Conservation (phyloP, 2,329 filamentous ascomycete genomes). For the Ceratocystis smalleyi region DNA sequence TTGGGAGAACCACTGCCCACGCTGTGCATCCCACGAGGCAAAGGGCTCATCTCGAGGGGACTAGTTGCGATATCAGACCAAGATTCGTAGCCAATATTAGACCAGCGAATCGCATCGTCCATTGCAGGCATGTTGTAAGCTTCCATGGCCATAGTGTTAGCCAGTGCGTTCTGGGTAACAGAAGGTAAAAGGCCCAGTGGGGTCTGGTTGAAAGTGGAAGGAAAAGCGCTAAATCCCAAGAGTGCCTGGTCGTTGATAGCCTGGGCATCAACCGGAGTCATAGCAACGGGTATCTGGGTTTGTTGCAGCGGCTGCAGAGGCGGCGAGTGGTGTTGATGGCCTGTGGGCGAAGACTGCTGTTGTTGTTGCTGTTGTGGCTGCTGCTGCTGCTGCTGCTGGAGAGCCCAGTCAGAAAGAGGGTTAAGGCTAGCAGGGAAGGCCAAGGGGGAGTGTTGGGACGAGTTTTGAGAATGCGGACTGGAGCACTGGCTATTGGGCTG, state of each 20-base stretch:
- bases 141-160: constrained; percentile 41
- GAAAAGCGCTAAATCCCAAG: constrained; percentile 39
- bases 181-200: constrained; percentile 46
- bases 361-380: constrained; percentile 27
- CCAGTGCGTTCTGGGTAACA: constrained; percentile 48
- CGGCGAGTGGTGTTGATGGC: constrained; percentile 26
- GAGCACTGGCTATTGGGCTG: constrained; percentile 31
- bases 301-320: constrained; percentile 26
- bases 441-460: constrained; percentile 37
- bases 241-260: constrained; percentile 44
- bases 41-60: constrained; percentile 36
- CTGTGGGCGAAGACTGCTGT: constrained; percentile 30
- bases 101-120: constrained; percentile 46
- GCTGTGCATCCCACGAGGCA: constrained; percentile 26
- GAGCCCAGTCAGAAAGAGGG: constrained; percentile 44
- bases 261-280: constrained; percentile 19
- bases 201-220: constrained; percentile 37
- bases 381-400: constrained; percentile 37
- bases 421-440: constrained; percentile 26
- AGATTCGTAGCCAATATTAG: constrained; percentile 46
- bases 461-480: constrained; percentile 36
- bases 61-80: constrained; percentile 63
- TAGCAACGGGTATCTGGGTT: constrained; percentile 25
- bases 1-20: constrained; percentile 33
- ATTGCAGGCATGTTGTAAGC: constrained; percentile 46